Base-by-base conservation (phyloP, 2,329 filamentous ascomycete genomes). In the Alternaria sp. region DNA sequence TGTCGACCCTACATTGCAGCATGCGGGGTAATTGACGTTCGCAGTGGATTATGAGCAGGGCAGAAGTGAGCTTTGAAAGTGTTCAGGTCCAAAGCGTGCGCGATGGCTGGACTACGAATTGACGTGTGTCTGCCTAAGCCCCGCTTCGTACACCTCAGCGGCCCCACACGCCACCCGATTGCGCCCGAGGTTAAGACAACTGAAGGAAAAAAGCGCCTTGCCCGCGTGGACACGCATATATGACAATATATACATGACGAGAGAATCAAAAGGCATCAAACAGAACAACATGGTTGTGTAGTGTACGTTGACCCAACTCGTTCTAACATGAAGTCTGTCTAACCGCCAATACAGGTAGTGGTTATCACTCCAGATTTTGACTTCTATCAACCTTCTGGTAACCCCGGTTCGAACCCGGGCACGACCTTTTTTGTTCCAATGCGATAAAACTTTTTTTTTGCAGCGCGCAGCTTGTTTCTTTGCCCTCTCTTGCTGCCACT, bases 341-440 rank as follows among this genome's bases (percentile, higher is more conserved):
- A 54, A 54, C 52, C 41, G 40, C 52, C 38, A 53, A 46, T 46
- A 20, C 52, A 54, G 52, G 50, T 53, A 61, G 59, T 61, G 59
- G 59, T 61, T 61, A 61, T 61, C 59, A 61, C 59, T 61, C 59
- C 59, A 58, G 59, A 61, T 61, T 61, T 61, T 61, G 59, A 61
- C 48, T 54, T 38, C 11, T 43, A 5, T 38, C 45, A 48, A 54
- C 16, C 1, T 61, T 61, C 59, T 58, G 59, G 59, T 58, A 61
- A 61, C 59, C 59, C 59, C 59, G 54, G 59, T 61, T 60, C 53
- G 51, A 60, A 54, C 52, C 57, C 52, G 57, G 57, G 57, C 44
- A 16, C 51, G 57, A 60, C 57, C 57, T 43, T 44, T 34, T n/a
- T 27, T 27, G 25, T 14, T 25, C 14, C 6, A n/a, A 52, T 30